phyloP scores from a whole-genome alignment of 306 rosid genomes.

The barrel medic (Medicago truncatula) region DNA sequence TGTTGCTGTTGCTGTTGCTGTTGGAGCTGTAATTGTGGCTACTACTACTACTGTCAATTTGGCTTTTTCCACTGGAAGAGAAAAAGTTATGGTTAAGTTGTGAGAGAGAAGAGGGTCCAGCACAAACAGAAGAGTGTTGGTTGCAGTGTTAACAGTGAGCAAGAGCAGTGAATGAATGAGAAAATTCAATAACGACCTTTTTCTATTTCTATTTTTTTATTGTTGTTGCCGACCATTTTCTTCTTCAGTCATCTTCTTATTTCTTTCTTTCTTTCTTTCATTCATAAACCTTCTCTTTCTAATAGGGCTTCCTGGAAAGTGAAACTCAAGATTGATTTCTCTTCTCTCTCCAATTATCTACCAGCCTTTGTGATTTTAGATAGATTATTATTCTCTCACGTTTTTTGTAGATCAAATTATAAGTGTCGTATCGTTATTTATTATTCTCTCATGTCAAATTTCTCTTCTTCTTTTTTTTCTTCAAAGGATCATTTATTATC shows the following conservation, averaged over 20 bases:
- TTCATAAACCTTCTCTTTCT: background rate
- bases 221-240: conserved; percentile 43
- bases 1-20: conserved; percentile 12
- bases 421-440: no score
- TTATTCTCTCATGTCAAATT: no score
- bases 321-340: conserved; percentile 48
- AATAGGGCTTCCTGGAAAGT: conserved; percentile 57
- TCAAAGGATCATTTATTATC: no score
- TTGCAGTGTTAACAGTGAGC: conserved; percentile 13
- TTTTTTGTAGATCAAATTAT: no score
- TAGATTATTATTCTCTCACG: background rate
- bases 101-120: conserved; percentile 39
- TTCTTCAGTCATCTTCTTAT: no score
- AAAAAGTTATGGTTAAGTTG: conserved; percentile 27
- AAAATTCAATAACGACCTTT: conserved; percentile 70
- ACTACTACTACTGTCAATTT: conserved; percentile 62
- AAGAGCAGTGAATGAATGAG: conserved; percentile 38
- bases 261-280: no score
- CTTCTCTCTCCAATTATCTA: conserved; percentile 62
- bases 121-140: conserved; percentile 29
- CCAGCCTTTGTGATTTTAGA: background rate
- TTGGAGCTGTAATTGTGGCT: conserved; percentile 45
- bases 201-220: conserved; percentile 47
- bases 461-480: no score
- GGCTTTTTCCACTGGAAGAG: conserved; percentile 55